A percentile compares a stretch with the other conserved stretches of the same genome.
phyloP scores from a whole-genome alignment of 75 land plant genomes.

The Cupressus sempervirens region DNA sequence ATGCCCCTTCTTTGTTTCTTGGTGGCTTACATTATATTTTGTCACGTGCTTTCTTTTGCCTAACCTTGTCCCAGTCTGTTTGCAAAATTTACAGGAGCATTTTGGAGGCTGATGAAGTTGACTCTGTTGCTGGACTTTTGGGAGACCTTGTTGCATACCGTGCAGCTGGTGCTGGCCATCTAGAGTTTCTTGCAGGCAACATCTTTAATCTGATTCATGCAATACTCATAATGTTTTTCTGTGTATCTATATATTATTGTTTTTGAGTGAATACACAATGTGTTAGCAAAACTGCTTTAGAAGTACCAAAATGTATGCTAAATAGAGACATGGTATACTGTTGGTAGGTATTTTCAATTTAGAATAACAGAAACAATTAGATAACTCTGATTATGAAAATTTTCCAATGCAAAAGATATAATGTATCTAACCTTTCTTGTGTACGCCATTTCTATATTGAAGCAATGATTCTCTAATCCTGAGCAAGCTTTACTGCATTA shows the following conservation, averaged over 20 bases:
- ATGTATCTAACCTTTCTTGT: neutral
- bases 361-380: neutral
- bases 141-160: conserved; percentile 91
- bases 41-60: neutral
- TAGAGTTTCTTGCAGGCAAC: conserved; percentile 84
- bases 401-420: neutral
- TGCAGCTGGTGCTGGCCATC: conserved; percentile 87
- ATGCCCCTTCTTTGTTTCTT: neutral
- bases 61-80: neutral
- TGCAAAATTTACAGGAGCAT: conserved; percentile 35
- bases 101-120: conserved; percentile 82
- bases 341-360: neutral
- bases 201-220: neutral
- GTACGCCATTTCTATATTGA: neutral
- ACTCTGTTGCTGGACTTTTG: conserved; percentile 70
- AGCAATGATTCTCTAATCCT: neutral
- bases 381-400: neutral
- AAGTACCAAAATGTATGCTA: neutral
- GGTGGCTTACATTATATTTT: neutral
- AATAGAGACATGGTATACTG: neutral
- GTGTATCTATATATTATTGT: neutral
- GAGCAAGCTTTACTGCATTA: neutral
- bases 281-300: neutral
- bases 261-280: neutral
- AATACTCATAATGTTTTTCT: neutral